phyloP scores from a whole-genome alignment of 495 filamentous ascomycete species.

The Parmelia sp. region DNA sequence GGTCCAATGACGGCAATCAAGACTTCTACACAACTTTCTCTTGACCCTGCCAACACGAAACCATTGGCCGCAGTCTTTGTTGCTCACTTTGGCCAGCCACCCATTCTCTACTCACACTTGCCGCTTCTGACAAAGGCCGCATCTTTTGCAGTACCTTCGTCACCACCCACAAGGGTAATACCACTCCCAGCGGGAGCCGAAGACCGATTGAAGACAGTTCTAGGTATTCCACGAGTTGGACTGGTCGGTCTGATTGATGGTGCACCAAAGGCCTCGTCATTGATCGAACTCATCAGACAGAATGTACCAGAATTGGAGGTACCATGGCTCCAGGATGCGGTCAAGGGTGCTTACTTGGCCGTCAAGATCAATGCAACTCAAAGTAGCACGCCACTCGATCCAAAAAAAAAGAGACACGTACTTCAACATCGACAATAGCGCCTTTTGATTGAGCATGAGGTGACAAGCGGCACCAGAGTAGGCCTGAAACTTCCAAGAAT shows the following conservation, averaged over 20 bases:
- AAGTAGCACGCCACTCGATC: constrained; percentile 6
- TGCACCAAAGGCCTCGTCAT: constrained; percentile 41
- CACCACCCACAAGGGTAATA: constrained; percentile 45
- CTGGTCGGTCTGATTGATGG: constrained; percentile 48
- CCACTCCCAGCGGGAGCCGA: constrained; percentile 49
- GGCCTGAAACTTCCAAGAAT: no score
- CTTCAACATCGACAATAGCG: not conserved
- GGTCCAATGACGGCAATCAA: not conserved
- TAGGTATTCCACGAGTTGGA: constrained; percentile 53
- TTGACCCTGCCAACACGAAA: not conserved
- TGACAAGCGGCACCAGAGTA: not conserved
- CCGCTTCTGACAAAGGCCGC: constrained; percentile 51
- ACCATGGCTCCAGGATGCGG: constrained; percentile 32
- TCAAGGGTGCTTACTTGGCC: constrained; percentile 23
- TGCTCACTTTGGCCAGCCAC: constrained; percentile 42
- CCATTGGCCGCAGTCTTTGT: constrained; percentile 48
- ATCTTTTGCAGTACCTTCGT: constrained; percentile 34
- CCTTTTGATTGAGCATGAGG: not conserved
- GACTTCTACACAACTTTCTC: not conserved
- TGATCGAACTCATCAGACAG: constrained; percentile 46
- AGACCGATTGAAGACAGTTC: constrained; percentile 41
- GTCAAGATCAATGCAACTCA: constrained; percentile 16
- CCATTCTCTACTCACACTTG: constrained; percentile 51
- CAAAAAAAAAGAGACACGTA: not conserved
- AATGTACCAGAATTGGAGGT: constrained; percentile 38